Conservation (phyloP, 345 rosid genomes). For the Sisymbrium altissimum region DNA sequence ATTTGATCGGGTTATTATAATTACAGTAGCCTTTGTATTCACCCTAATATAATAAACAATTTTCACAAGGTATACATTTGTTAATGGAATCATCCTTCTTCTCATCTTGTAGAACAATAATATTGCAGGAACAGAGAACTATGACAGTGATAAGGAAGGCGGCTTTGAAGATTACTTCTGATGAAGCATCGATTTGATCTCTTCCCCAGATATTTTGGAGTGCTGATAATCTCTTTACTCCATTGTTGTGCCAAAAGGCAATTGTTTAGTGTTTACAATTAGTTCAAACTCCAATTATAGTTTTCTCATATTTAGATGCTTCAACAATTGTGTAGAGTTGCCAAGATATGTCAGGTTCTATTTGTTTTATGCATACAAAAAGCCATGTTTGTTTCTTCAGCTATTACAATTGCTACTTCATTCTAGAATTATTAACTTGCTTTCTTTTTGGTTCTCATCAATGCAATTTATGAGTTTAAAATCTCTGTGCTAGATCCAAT, state of each 20-base stretch:
- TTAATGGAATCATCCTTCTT: constrained; percentile 14
- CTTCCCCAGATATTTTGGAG: constrained; percentile 7
- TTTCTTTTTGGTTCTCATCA: neutral
- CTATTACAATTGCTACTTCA: neutral
- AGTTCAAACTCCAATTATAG: constrained; percentile 16
- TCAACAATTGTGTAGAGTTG: constrained; percentile 10
- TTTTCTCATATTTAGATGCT: constrained; percentile 16
- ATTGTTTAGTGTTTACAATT: constrained; percentile 14
- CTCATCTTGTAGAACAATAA: constrained; percentile 33
- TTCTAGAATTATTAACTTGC: neutral
- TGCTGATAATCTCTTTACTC: neutral
- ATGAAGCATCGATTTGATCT: constrained; percentile 18
- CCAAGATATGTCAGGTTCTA: constrained; percentile 7
- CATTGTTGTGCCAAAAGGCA: constrained; percentile 29
- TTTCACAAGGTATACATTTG: constrained; percentile 14
- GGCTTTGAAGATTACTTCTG: constrained; percentile 87
- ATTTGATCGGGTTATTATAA: neutral
- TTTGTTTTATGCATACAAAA: constrained; percentile 8
- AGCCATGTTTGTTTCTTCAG: constrained; percentile 21
- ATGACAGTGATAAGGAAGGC: constrained; percentile 56
- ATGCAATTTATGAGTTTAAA: neutral
- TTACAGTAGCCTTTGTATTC: constrained; percentile 1
- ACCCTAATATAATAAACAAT: neutral
- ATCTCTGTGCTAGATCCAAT: neutral
- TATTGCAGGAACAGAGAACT: constrained; percentile 56